These are phyloP conservation scores for Saccharomycopsis guyanensis DNA, from an alignment of 805 yeast species.

Conservation along the genomic window DNA sequence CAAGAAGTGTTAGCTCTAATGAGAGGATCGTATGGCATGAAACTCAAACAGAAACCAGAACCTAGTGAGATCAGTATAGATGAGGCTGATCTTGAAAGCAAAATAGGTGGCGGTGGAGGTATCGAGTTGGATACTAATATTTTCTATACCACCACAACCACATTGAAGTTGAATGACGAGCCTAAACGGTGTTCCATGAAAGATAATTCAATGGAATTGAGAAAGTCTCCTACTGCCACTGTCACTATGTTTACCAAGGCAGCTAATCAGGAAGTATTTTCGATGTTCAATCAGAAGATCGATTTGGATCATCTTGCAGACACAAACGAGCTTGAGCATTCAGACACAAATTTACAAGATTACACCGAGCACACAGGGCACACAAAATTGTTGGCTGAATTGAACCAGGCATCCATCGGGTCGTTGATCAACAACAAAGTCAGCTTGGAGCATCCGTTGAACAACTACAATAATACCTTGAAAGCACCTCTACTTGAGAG, in stretches of 20 bases:
- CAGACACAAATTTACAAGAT: not conserved
- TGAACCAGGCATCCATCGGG: constrained; percentile 11
- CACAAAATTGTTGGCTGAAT: not conserved
- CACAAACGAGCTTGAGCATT: constrained; percentile 5
- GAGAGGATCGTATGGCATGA: constrained; percentile 27
- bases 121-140: not conserved
- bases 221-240: constrained; percentile 58
- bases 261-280: constrained; percentile 65
- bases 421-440: not conserved
- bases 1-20: constrained; percentile 56
- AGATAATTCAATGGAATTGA: constrained; percentile 19
- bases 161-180: not conserved
- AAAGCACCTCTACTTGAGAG: no score
- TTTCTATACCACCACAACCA: not conserved
- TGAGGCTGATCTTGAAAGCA: not conserved
- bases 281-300: constrained; percentile 56
- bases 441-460: not conserved
- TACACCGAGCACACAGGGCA: not conserved
- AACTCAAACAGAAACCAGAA: constrained; percentile 2
- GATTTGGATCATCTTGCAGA: constrained; percentile 20
- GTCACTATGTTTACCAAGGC: constrained; percentile 68
- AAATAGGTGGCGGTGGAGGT: not conserved
- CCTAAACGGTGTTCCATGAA: constrained; percentile 8
- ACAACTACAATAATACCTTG: not conserved
- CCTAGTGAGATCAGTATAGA: constrained; percentile 31